These are phyloP conservation scores for Epichloe hybrida DNA, from an alignment of 2,329 filamentous ascomycete genomes.

Conservation along the genomic window DNA sequence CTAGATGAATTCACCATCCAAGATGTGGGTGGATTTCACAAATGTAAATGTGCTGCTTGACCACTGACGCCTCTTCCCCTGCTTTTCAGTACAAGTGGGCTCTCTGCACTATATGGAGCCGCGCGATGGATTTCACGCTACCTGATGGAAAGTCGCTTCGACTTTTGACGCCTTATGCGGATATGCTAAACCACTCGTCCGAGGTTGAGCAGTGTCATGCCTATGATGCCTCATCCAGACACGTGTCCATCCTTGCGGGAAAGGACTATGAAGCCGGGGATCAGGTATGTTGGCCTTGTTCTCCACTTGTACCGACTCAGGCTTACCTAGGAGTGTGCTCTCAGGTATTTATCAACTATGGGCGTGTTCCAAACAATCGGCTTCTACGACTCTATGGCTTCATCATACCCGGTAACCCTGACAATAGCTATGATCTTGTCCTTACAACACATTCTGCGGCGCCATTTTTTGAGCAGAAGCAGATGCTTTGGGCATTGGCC, in stretches of 20 bases:
- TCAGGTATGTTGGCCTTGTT: slow-evolving; percentile 15
- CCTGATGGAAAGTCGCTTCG: slow-evolving; percentile 7
- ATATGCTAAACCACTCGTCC: slow-evolving; percentile 24
- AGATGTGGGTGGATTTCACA: slow-evolving; percentile 14
- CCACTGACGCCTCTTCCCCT: slow-evolving; percentile 2
- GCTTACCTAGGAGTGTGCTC: neutral
- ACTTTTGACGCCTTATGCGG: slow-evolving; percentile 20
- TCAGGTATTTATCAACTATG: slow-evolving; percentile 21
- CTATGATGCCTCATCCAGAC: slow-evolving; percentile 18
- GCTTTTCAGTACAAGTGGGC: slow-evolving; percentile 23
- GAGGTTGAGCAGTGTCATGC: slow-evolving; percentile 21
- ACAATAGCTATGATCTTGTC: slow-evolving; percentile 23
- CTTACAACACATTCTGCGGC: slow-evolving; percentile 20
- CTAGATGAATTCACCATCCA: slow-evolving; percentile 18
- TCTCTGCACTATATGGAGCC: slow-evolving; percentile 15
- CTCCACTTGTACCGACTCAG: neutral
- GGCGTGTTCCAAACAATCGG: slow-evolving; percentile 19
- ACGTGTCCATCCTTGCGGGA: slow-evolving; percentile 16
- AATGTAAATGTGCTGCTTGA: slow-evolving; percentile 5
- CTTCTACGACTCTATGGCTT: slow-evolving; percentile 25
- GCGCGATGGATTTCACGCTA: slow-evolving; percentile 20
- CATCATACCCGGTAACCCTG: slow-evolving; percentile 20
- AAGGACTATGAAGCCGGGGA: slow-evolving; percentile 19
- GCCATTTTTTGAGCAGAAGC: slow-evolving; percentile 20
- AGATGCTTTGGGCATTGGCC: slow-evolving; percentile 20